Evolutionary conservation across 2,329 filamentous ascomycete genomes (phyloP), one percentile per base, ranked within the genome.

Genomic region (Lasiodiplodia gonubiensis): DNA sequence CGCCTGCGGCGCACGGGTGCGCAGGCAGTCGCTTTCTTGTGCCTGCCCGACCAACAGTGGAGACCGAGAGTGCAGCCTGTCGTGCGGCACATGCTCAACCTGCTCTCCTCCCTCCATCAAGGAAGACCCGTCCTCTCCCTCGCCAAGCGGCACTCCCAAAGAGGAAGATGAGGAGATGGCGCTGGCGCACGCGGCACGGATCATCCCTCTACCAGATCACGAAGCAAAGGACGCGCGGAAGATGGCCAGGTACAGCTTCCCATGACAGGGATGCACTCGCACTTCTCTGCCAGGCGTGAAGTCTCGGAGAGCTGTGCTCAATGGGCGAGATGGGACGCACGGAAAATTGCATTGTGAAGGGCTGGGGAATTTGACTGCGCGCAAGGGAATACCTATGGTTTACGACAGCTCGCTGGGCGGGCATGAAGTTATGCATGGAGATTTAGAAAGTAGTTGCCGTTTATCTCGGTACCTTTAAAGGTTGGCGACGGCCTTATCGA

Each of bases 21-120:
- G 65, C 16, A 35, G 65, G 2, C 65, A 67, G 46, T 67, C 65
- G 5, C 54, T 67, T 12, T 67, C 65, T 7, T 67, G 65, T 35
- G n/a, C 65, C 14, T 67, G 65, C 48, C 25, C 39, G 1, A 67
- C 54, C 33, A 67, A 67, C 46, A 51, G 54, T 55, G 65, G 65
- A 23, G 65, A 67, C 55, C 33, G 65, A 23, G 65, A 67, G 12
- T 67, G 65, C 48, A 67, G 54, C 33, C 65, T 67, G 16, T 60
- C 54, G 18, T 67, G 65, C 48, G 55, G 65, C 46, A 67, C 65
- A 27, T 67, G 65, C 23, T 12, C 46, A 2, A 51, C 30, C 4
- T 66, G 64, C 64, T 55, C 53, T 54, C 48, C 53, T 12, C 11
- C n/a, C 10, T 12, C 25, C 18, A n/a, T n/a, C 42, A 49, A 61